Percentiles rank a stretch among this genome's conserved stretches.
phyloP scores from a whole-genome alignment of 352 stramenopile species.

The Plasmopara viticola region DNA sequence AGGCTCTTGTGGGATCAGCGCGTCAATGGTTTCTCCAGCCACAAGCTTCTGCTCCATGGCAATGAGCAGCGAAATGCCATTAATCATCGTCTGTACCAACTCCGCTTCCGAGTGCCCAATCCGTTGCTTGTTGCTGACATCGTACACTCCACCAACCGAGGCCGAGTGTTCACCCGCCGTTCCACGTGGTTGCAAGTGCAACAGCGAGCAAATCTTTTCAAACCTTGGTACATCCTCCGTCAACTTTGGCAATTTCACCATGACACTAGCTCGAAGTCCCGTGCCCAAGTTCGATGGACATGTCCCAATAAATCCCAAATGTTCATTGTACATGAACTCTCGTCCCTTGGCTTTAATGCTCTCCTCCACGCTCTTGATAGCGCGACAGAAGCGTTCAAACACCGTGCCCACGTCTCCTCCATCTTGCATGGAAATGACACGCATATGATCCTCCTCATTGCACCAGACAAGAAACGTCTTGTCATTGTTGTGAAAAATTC shows the following conservation, averaged over 20 bases:
- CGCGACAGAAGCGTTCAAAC: constrained; percentile 78
- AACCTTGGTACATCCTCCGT: constrained; percentile 50
- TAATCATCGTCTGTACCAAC: constrained; percentile 92
- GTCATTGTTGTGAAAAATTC: constrained; percentile 85
- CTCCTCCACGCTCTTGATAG: constrained; percentile 46
- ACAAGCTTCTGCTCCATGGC: constrained; percentile 85
- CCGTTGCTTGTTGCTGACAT: constrained; percentile 87
- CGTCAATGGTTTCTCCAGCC: constrained; percentile 57
- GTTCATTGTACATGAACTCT: constrained; percentile 70
- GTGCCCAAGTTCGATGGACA: constrained; percentile 73
- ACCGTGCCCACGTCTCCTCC: constrained; percentile 82
- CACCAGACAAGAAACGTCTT: constrained; percentile 81
- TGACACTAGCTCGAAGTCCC: constrained; percentile 50
- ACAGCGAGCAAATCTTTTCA: constrained; percentile 55
- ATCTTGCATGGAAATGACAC: constrained; percentile 77
- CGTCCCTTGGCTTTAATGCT: constrained; percentile 48
- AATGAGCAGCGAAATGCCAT: constrained; percentile 86
- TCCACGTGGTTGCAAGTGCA: constrained; percentile 53
- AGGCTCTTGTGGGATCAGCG: constrained; percentile 56
- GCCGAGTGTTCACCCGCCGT: constrained; percentile 61
- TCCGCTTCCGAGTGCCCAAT: constrained; percentile 86
- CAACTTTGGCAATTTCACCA: constrained; percentile 67
- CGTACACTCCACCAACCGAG: constrained; percentile 69
- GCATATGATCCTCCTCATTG: constrained; percentile 77
- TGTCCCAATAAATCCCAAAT: constrained; percentile 59